Conservation (phyloP, 2,329 filamentous ascomycete species). For the Verticillium nonalfalfae region DNA sequence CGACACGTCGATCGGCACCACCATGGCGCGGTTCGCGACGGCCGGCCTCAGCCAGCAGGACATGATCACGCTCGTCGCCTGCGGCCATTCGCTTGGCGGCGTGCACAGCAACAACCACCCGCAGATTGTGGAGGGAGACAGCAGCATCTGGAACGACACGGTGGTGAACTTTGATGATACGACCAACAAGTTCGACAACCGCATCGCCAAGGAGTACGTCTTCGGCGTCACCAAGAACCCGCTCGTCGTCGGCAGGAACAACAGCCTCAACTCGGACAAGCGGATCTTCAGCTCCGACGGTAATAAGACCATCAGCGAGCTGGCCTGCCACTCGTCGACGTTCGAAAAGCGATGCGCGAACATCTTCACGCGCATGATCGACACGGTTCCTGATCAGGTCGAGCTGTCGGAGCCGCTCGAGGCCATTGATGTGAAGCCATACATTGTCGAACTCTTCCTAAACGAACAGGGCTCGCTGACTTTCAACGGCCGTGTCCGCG, state of each 20-base stretch:
- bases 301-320: constrained; percentile 32
- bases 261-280: constrained; percentile 13
- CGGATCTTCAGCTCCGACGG: constrained; percentile 16
- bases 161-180: constrained; percentile 26
- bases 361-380: constrained; percentile 25
- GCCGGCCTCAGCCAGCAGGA: constrained; percentile 15
- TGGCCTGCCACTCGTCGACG: constrained; percentile 25
- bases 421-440: constrained; percentile 24
- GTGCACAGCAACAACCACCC: constrained; percentile 18
- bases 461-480: constrained; percentile 15
- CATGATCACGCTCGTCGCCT: constrained; percentile 19
- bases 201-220: constrained; percentile 14
- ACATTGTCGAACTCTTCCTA: constrained; percentile 18
- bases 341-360: constrained; percentile 27
- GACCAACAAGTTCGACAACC: constrained; percentile 15
- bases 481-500: constrained; percentile 19
- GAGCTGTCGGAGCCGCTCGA: constrained; percentile 20
- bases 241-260: constrained; percentile 14
- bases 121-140: constrained; percentile 10
- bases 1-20: constrained; percentile 13
- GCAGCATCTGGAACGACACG: constrained; percentile 11
- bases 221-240: constrained; percentile 14
- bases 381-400: constrained; percentile 24
- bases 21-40: constrained; percentile 13
- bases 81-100: constrained; percentile 18